phyloP scores from a whole-genome alignment of 2,329 filamentous ascomycete species.

The Calonectria leucothoes region DNA sequence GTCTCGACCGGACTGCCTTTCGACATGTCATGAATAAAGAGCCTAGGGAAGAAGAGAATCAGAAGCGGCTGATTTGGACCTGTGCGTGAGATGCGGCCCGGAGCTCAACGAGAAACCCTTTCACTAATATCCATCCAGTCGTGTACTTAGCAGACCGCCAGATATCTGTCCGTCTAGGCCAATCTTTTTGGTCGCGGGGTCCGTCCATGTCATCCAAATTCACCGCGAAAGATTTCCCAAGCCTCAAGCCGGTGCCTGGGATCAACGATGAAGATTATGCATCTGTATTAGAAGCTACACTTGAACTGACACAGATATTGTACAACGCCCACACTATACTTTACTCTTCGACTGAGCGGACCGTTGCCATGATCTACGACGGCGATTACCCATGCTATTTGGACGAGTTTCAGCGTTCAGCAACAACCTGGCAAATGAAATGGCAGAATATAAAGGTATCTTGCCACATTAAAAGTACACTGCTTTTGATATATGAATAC shows the following conservation, averaged over 20 bases:
- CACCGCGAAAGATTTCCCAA: background rate
- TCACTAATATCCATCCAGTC: background rate
- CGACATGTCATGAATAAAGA: background rate
- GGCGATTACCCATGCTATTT: background rate
- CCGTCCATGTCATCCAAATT: conserved; percentile 4
- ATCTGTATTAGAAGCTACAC: background rate
- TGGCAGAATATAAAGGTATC: background rate
- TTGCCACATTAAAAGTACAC: background rate
- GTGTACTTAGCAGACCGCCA: background rate
- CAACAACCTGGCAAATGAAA: background rate
- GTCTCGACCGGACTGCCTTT: conserved; percentile 23
- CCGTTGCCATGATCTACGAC: background rate
- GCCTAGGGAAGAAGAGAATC: background rate
- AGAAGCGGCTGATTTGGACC: background rate
- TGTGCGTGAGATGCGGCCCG: background rate
- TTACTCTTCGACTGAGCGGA: background rate
- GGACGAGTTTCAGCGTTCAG: background rate
- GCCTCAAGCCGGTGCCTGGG: background rate
- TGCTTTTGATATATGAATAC: conserved; percentile 5
- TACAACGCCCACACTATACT: conserved; percentile 1
- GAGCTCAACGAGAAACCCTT: too few relatives aligned
- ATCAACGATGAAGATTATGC: background rate
- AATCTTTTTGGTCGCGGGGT: conserved; percentile 3
- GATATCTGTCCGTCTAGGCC: background rate
- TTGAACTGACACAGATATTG: background rate